Evolutionary conservation across 169 alveolate genomes (phyloP).

Genomic region (Theileria luwenshuni): DNA sequence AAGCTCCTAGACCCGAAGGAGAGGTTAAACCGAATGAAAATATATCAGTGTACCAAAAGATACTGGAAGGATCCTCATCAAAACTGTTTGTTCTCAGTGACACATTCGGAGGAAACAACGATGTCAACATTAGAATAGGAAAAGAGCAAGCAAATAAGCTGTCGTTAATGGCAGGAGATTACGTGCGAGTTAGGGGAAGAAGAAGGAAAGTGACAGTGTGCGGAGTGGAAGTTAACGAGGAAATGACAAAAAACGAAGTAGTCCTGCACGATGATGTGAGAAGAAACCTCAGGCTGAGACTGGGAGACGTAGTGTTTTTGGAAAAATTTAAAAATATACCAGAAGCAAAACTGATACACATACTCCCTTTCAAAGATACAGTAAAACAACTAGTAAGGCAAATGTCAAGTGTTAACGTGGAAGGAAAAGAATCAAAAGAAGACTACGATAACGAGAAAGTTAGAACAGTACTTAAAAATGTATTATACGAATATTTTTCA

Average conservation of each 20-base stretch:
- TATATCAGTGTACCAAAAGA: constrained; percentile 33
- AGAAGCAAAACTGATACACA: constrained; percentile 33
- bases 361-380: constrained; percentile 61
- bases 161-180: constrained; percentile 51
- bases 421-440: no score
- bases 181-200: constrained; percentile 49
- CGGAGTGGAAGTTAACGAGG: constrained; percentile 41
- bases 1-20: neutral
- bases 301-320: constrained; percentile 61
- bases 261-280: constrained; percentile 53
- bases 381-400: constrained; percentile 38
- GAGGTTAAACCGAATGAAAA: neutral
- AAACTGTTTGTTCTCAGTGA: constrained; percentile 47
- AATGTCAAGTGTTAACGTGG: neutral
- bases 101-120: constrained; percentile 59
- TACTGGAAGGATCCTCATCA: constrained; percentile 51
- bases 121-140: constrained; percentile 54
- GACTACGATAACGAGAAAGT: neutral
- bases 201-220: constrained; percentile 60
- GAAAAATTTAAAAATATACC: constrained; percentile 50
- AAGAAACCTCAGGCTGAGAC: constrained; percentile 60
- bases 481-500: constrained; percentile 52
- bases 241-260: constrained; percentile 36
- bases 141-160: constrained; percentile 63
- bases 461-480: constrained; percentile 44